Evolutionary conservation across 306 rosid genomes (phyloP), one percentile per base, ranked within the genome.

Genomic region (Trifolium dubium): DNA sequence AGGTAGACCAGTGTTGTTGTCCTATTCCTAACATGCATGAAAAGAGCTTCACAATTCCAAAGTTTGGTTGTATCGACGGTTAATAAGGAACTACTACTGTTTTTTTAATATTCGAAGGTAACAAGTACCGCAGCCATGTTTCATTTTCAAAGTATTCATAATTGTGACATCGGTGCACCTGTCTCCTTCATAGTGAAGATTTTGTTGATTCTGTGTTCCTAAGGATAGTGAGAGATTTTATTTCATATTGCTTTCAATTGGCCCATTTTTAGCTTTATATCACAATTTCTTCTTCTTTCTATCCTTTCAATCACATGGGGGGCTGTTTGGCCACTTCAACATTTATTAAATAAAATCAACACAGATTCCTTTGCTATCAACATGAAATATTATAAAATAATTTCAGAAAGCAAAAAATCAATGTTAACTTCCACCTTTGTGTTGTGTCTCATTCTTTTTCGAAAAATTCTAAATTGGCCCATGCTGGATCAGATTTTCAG

Each of bases 161-260:
- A 64, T 55, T 62, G 77, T 61, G 83, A 65, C 54, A 85, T 67
- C 35, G 82, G 78, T 81, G 87, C 84, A 80, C 71, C 83, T 83
- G 76, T 76, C 85, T 56, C 81, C 82, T 83, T 85, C 90, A 78
- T 47, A 49, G 44, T 69, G 34, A 86, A 86, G 82, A 90, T 88
- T 79, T 83, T 80, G 75, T 87, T 86, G 92, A 86, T 87, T 84
- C 87, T 84, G 82, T 88, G 87, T 75, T 85, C 80, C 82, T 64
- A 35, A 53, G 77, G 83, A 83, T 64, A 56, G 83, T 23, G 88
- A 88, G 74, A 82, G 73, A 81, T 88, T 83, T 82, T 81, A 32
- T 72, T 80, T 77, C 76, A 80, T 59, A 75, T 81, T 82, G 89
- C 81, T 69, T 88, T 83, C 92, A 79, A 75, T 14, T 69, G 90